Conservation (phyloP, 441 rosid genomes). For the Euphorbia schlechtendalii region DNA sequence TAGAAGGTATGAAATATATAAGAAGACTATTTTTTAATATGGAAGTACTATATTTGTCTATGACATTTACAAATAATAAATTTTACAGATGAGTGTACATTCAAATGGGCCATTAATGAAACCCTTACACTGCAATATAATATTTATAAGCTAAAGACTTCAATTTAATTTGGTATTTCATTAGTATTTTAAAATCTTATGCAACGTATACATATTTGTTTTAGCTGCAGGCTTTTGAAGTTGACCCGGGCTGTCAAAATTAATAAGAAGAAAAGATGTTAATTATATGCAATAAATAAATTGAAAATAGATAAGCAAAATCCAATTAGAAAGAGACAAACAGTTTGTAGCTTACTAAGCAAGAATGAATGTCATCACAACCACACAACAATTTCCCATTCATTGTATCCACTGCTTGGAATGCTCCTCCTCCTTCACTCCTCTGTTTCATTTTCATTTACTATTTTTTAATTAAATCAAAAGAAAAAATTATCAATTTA, state of each 20-base stretch:
- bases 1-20: too few relatives aligned
- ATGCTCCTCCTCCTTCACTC: slow-evolving; percentile 47
- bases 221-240: background rate
- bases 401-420: slow-evolving; percentile 43
- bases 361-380: slow-evolving; percentile 39
- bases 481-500: background rate
- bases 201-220: too few relatives aligned
- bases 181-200: too few relatives aligned
- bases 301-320: background rate
- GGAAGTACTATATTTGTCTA: too few relatives aligned
- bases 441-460: slow-evolving; percentile 23
- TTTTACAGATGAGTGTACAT: too few relatives aligned
- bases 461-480: background rate
- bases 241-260: background rate
- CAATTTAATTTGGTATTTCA: too few relatives aligned
- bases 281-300: background rate
- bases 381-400: slow-evolving; percentile 47
- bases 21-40: too few relatives aligned
- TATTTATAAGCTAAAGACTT: too few relatives aligned
- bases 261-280: background rate
- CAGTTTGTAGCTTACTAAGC: slow-evolving; percentile 22
- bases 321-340: background rate
- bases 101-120: too few relatives aligned
- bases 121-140: too few relatives aligned
- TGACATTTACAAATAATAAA: too few relatives aligned